Evolutionary conservation across 2,329 filamentous ascomycete species (phyloP), one percentile per base, ranked within the genome.

Genomic region (Tolypocladium guangdongense): DNA sequence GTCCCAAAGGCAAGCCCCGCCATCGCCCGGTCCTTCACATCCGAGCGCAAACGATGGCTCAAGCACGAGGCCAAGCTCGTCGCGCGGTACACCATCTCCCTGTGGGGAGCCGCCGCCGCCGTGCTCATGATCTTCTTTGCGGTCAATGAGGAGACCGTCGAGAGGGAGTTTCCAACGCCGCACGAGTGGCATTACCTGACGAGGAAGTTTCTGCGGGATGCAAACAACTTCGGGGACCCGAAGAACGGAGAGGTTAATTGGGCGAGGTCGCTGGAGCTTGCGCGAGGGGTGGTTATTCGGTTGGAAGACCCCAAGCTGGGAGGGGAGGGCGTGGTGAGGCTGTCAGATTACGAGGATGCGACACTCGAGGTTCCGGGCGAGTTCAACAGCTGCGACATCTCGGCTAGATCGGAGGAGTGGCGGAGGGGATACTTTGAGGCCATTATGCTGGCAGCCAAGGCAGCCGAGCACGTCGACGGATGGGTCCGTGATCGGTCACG

Each of bases 361-460:
- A 68, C 73, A 1, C 73, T 80, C 7, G 89, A 96, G 62, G 88
- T 90, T 0, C 76, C 80, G 20, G 87, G 80, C 0, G 66, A 92
- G 48, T 67, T 73, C 33, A 77, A 83, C 55, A 76, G 82, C 0
- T 82, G 82, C 58, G 88, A 96, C 65, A 74, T 93, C 53, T 81
- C 81, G 1, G 77, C 71, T 7, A 95, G 90, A 73, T 86, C 83
- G 57, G 89, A 95, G 68, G 77, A 86, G 50, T 97, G 91, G 92
- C 77, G 86, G 62, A 78, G 88, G 53, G 90, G 90, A 1, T 97
- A 97, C 69, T 90, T 86, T 63, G 83, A 95, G 63, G 79, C 84
- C 3, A 71, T 96, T 48, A 88, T 96, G 82, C 78, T 86, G 12
- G 82, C 82, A 55, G 91, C 86, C 0, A 81, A 82, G 59, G 82